These are phyloP conservation scores for Cryptococcus jaspeensis DNA, from an alignment of 1,284 basidiomycete genomes.

Conservation along the genomic window DNA sequence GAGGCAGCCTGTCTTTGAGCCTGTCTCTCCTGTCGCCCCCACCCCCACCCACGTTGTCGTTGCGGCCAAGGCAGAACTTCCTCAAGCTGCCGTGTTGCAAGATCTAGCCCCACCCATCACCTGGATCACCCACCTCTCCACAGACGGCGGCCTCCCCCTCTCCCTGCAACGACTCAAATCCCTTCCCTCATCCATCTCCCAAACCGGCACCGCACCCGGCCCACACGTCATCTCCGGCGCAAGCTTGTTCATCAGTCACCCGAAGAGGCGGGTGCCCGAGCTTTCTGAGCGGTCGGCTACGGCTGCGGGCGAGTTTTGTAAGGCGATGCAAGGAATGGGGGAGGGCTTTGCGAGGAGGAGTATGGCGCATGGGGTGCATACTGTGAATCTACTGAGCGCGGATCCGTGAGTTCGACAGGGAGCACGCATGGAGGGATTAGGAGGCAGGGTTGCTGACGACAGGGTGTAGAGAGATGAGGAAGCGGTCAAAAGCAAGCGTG, in stretches of 20 bases:
- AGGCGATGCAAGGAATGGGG: not conserved
- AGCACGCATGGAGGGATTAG: not conserved
- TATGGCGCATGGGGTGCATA: constrained; percentile 22
- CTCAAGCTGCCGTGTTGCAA: not conserved
- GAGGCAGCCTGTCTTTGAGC: constrained; percentile 1
- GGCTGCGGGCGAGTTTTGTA: not conserved
- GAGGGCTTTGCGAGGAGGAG: not conserved
- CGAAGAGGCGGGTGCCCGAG: constrained; percentile 4
- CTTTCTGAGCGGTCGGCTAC: not conserved
- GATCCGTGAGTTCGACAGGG: constrained; percentile 9
- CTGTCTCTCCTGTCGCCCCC: no score
- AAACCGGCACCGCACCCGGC: not conserved
- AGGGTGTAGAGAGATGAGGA: constrained; percentile 6
- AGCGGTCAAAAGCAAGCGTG: constrained; percentile 12
- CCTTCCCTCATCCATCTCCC: not conserved
- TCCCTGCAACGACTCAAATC: constrained; percentile 3
- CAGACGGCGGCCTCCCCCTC: constrained; percentile 9
- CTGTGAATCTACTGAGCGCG: constrained; percentile 15
- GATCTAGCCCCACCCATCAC: not conserved
- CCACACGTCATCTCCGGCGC: constrained; percentile 1
- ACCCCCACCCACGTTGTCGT: not conserved
- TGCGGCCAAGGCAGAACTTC: not conserved
- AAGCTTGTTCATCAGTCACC: constrained; percentile 16
- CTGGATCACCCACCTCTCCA: constrained; percentile 12
- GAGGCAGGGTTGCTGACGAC: not conserved